These are phyloP conservation scores for Arachis monticola DNA, from an alignment of 331 rosid species.

Conservation along the genomic window DNA sequence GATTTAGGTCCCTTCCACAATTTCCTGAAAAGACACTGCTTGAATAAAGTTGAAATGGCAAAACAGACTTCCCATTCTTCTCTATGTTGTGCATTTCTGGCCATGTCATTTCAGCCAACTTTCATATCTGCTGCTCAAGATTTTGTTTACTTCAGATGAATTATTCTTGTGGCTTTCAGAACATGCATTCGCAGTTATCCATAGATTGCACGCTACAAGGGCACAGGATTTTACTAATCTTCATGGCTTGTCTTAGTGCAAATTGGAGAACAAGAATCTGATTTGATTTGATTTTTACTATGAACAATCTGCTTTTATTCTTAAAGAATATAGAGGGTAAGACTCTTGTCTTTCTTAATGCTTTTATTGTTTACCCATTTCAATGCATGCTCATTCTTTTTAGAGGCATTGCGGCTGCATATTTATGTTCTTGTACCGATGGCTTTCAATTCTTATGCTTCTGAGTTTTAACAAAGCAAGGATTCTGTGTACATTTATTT, in stretches of 20 bases:
- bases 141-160: slow-evolving; percentile 22
- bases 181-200: slow-evolving; percentile 44
- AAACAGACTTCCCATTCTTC: slow-evolving; percentile 62
- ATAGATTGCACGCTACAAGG: slow-evolving; percentile 45
- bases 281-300: slow-evolving; percentile 21
- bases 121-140: slow-evolving; percentile 56
- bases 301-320: not conserved
- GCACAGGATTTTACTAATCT: slow-evolving; percentile 41
- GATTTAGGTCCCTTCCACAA: slow-evolving; percentile 71
- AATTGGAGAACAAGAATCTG: slow-evolving; percentile 17
- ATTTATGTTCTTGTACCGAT: slow-evolving; percentile 39
- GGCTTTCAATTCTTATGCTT: slow-evolving; percentile 42
- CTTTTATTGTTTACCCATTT: slow-evolving; percentile 32
- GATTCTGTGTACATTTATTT: slow-evolving; percentile 35
- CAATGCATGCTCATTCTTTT: slow-evolving; percentile 23
- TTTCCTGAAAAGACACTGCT: slow-evolving; percentile 58
- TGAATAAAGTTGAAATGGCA: slow-evolving; percentile 67
- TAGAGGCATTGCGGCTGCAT: slow-evolving; percentile 22
- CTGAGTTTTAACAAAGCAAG: slow-evolving; percentile 42
- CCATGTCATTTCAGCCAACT: slow-evolving; percentile 54
- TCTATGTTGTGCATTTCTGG: slow-evolving; percentile 35
- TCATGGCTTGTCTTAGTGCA: slow-evolving; percentile 47
- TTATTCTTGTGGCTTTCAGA: slow-evolving; percentile 25
- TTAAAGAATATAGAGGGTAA: not conserved
- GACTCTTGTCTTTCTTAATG: not conserved